Conservation (phyloP, 1,284 basidiomycete species). For the Tylopilus sp. region DNA sequence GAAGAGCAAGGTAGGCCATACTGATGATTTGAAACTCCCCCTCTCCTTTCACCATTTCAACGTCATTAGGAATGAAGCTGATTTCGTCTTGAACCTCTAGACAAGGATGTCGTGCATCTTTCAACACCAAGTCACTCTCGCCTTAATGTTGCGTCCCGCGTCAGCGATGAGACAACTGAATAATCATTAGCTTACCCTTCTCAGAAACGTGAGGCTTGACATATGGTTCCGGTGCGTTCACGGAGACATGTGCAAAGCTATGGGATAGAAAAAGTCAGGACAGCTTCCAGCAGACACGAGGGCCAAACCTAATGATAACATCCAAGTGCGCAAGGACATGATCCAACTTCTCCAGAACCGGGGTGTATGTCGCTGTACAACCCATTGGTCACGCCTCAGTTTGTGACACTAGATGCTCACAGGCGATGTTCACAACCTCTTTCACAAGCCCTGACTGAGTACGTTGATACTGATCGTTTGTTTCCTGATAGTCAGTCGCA, state of each 20-base stretch:
- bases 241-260: constrained; percentile 88
- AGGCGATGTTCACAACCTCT: constrained; percentile 90
- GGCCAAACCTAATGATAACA: constrained; percentile 74
- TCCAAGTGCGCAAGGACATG: constrained; percentile 87
- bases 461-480: constrained; percentile 66
- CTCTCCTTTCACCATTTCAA: constrained; percentile 83
- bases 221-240: constrained; percentile 84
- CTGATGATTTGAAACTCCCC: constrained; percentile 90
- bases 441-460: constrained; percentile 86
- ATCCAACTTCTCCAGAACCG: constrained; percentile 89
- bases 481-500: constrained; percentile 72
- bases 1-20: constrained; percentile 30
- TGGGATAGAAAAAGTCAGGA: neutral
- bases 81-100: constrained; percentile 96
- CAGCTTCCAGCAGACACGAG: neutral
- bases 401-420: constrained; percentile 44
- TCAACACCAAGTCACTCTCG: constrained; percentile 73
- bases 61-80: constrained; percentile 93
- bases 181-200: constrained; percentile 50
- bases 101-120: constrained; percentile 91
- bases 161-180: neutral
- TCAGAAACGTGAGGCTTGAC: constrained; percentile 76
- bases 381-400: neutral
- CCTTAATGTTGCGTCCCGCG: constrained; percentile 41
- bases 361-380: constrained; percentile 77